Conservation (phyloP, 768 basidiomycete genomes). For the Russula ochroleuca region DNA sequence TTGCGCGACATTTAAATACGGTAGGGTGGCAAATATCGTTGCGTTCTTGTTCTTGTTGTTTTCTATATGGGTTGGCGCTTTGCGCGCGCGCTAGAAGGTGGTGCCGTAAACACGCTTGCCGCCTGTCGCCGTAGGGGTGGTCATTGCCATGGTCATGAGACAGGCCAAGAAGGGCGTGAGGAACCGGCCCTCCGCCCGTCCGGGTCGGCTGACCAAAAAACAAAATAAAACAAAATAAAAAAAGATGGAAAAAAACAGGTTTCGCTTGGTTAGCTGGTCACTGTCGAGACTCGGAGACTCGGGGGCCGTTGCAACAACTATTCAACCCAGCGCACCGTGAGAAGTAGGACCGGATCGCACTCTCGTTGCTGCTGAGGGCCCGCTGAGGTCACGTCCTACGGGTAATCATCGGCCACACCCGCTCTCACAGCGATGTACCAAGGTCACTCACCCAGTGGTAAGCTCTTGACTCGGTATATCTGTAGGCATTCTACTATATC, state of each 20-base stretch:
- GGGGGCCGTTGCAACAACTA: background rate
- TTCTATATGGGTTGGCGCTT: background rate
- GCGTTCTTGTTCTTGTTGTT: background rate
- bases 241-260: too few species aligned
- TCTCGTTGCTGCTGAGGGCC: background rate
- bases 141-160: slow-evolving; percentile 1
- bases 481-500: background rate
- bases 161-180: background rate
- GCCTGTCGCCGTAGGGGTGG: background rate
- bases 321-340: background rate
- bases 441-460: too few species aligned
- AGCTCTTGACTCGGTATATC: too few species aligned
- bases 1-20: too few species aligned
- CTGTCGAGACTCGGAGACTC: too few species aligned
- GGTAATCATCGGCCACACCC: background rate
- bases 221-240: too few species aligned
- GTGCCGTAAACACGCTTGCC: background rate
- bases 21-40: too few species aligned
- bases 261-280: too few species aligned
- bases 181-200: background rate
- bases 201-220: background rate
- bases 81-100: background rate
- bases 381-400: background rate
- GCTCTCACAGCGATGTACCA: background rate
- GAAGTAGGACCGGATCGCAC: background rate